Evolutionary conservation across 2,329 filamentous ascomycete genomes (phyloP).

Genomic region (Sporothrix brasiliensis): DNA sequence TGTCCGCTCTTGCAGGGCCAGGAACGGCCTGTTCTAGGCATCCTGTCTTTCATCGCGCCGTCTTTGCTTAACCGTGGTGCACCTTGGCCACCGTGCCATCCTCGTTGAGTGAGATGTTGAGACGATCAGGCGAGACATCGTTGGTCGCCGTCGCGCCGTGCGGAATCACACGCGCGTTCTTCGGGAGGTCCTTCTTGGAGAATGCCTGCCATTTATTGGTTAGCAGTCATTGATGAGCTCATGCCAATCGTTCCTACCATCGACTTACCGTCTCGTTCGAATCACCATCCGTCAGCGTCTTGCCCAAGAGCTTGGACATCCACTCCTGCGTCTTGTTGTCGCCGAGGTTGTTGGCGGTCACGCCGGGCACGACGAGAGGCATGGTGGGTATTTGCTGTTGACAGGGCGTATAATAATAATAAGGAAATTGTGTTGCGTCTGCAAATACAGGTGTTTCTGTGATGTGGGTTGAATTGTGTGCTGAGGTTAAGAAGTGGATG

Average conservation of each 20-base stretch:
- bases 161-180: constrained; percentile 59
- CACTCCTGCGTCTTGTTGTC: constrained; percentile 58
- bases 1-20: not conserved
- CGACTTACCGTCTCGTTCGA: constrained; percentile 56
- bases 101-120: constrained; percentile 63
- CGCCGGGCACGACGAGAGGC: constrained; percentile 66
- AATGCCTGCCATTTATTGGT: constrained; percentile 52
- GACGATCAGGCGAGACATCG: constrained; percentile 56
- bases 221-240: too few species aligned
- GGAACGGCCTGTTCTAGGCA: not conserved
- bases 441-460: not conserved
- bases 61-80: constrained; percentile 52
- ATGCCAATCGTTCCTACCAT: not conserved
- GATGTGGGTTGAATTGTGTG: not conserved
- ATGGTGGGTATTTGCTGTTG: constrained; percentile 47
- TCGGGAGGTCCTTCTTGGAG: constrained; percentile 61
- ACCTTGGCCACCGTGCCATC: constrained; percentile 65
- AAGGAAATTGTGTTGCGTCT: not conserved
- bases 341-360: constrained; percentile 51
- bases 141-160: constrained; percentile 61
- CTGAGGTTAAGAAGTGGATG: not conserved
- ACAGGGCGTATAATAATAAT: not conserved
- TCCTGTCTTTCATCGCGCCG: not conserved
- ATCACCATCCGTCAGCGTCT: constrained; percentile 58
- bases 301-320: constrained; percentile 65